A percentile compares a stretch with the other conserved stretches of the same genome.
phyloP scores from a whole-genome alignment of 768 basidiomycete species.

The Ramaria sp. region DNA sequence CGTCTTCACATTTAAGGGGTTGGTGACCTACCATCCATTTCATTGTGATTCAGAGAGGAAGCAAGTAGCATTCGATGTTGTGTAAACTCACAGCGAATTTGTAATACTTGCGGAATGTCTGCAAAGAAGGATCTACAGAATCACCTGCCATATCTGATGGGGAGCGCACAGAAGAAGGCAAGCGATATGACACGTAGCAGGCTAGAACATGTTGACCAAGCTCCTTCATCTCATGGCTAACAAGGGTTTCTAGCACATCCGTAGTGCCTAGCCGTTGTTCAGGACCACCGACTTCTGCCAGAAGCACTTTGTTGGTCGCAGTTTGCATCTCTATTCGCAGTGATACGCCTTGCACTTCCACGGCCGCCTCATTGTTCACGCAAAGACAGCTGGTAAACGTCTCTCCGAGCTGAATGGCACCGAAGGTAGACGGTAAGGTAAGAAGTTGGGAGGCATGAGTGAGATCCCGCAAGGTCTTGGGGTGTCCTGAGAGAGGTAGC shows the following conservation, averaged over 20 bases:
- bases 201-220: constrained; percentile 84
- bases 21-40: constrained; percentile 54
- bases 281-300: constrained; percentile 53
- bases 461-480: constrained; percentile 76
- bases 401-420: constrained; percentile 81
- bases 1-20: constrained; percentile 90
- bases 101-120: constrained; percentile 81
- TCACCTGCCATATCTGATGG: constrained; percentile 39
- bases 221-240: constrained; percentile 88
- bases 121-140: constrained; percentile 40
- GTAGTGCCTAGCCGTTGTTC: constrained; percentile 38
- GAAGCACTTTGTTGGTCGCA: constrained; percentile 45
- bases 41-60: neutral
- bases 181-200: constrained; percentile 75
- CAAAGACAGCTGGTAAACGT: constrained; percentile 77
- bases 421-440: constrained; percentile 74
- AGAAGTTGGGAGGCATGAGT: constrained; percentile 70
- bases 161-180: constrained; percentile 46
- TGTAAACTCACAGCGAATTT: constrained; percentile 66
- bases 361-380: constrained; percentile 66
- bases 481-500: constrained; percentile 58
- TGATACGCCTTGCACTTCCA: constrained; percentile 49
- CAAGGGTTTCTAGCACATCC: constrained; percentile 54
- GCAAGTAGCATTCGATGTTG: neutral
- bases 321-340: constrained; percentile 85